Evolutionary conservation across 805 yeast genomes (phyloP), one percentile per base, ranked within the genome.

Genomic region (Monosporozyma unispora): DNA sequence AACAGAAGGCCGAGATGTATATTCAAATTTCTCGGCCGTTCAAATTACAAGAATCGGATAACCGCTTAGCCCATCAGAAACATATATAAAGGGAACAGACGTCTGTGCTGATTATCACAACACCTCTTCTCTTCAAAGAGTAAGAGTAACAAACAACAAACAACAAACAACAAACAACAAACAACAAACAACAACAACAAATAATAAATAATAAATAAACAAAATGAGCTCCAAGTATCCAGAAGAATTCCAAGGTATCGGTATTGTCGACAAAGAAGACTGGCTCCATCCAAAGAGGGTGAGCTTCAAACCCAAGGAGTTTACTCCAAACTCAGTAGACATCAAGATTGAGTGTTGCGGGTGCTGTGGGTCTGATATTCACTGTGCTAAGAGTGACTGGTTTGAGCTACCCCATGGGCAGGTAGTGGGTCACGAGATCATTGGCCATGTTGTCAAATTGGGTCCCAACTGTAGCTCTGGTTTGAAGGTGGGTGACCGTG

Each of bases 401-500:
- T 56, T 58, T 21, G 47, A 47, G 7, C 3, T 45, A 25, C 37
- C 45, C 45, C 48, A 55, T 18, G 49, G 74, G 8, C 74, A 69
- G 59, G 70, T 75, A 54, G 83, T 79, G 14, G 88, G 88, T 33
- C 87, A 82, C 64, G 87, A 82, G 62, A 74, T 82, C 54, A 68
- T 82, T 44, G 87, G 87, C 38, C 69, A 62, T 37, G 82, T 82
- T 29, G 70, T 77, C n/a, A 72, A 70, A 31, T 71, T 82, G 39
- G 95, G 93, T 49, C 56, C 71, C 14, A 68, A 74, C 33, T 79
- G 84, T 54, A 63, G 66, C 7, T 56, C 61, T 7, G 68, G 70
- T 52, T 48, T 73, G 68, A 69, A 77, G 73, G 63, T 82, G 19
- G 95, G 95, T 48, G 82, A 87, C 55, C 73, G 88, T 55, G 93